A percentile compares a stretch with the other conserved stretches of the same genome.
Evolutionary conservation across 2,329 filamentous ascomycete genomes (phyloP).

Genomic region (Chaetomium olivaceum): DNA sequence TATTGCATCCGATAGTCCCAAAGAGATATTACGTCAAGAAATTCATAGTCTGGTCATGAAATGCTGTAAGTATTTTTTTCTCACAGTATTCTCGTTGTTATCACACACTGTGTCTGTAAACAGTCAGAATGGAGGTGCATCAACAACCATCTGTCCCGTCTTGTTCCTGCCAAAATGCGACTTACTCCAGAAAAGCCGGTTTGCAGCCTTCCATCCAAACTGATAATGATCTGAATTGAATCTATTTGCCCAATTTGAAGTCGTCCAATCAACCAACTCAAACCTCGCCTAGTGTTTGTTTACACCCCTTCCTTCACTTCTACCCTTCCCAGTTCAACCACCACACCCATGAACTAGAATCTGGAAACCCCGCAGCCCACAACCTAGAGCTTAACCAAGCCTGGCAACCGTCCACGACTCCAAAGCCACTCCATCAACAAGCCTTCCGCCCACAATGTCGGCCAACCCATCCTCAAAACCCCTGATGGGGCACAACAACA

Average conservation of each 20-base stretch:
- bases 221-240: not conserved
- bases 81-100: too few species aligned
- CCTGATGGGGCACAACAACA: not conserved
- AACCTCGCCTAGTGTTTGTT: not conserved
- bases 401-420: not conserved
- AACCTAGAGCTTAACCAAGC: not conserved
- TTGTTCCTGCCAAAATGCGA: not conserved
- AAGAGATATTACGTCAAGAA: not conserved
- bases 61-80: not conserved
- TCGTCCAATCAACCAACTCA: not conserved
- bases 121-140: not conserved
- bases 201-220: not conserved
- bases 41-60: not conserved
- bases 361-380: not conserved
- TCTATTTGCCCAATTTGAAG: not conserved
- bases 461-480: conserved; percentile 11
- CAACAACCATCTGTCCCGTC: not conserved
- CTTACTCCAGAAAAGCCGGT: not conserved
- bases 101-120: not conserved
- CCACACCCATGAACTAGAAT: not conserved
- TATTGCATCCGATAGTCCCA: not conserved
- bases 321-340: not conserved
- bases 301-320: not conserved
- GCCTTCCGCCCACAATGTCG: not conserved
- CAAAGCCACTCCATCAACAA: not conserved